Base-by-base conservation (phyloP, 2,329 filamentous ascomycete genomes). In the Conoideocrella luteorostrata region DNA sequence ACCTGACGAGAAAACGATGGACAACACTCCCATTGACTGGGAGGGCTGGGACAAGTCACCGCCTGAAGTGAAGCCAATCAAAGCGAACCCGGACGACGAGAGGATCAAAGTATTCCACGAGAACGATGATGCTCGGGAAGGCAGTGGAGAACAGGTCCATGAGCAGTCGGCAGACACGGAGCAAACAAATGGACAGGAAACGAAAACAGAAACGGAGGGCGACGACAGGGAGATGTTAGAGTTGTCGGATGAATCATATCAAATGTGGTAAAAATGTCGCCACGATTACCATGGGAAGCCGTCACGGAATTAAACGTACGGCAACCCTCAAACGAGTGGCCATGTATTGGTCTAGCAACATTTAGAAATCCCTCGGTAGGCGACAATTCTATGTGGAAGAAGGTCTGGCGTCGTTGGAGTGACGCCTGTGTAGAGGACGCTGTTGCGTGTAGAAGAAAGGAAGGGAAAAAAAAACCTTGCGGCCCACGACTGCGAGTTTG, bases 301-400 rank as follows among this genome's bases (percentile, higher is more conserved):
- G 61, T 59, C 62, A 68, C 59, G 56, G 54, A 46, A 15, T 5
- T 6, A 24, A 32, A 5, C 24, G 42, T 43, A 55, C 62, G 61
- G 52, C 60, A 62, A 65, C 67, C 67, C 65, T 70, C 67, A 67
- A 67, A 67, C 64, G 55, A 65, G 63, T 61, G 64, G 64, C 43
- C 33, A 29, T 62, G 47, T 41, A 29, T 64, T 60, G 9, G 56
- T 67, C 63, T 67, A 49, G 64, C 64, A 67, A 61, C 41, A 23
- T 22, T 15, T n/a, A 13, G 52, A 40, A 17, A 34, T 33, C 40
- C 47, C 44, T 47, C 39, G 33, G 23, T 28, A 32, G 34, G 40
- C 48, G 52, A 48, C 49, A 48, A 50, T 52, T 52, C 56, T 53
- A 59, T 55, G 38, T 34, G 35, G 41, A 36, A 49, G 39, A 51